Conservation (phyloP, 352 stramenopile genomes). For the Pythium oligandrum region DNA sequence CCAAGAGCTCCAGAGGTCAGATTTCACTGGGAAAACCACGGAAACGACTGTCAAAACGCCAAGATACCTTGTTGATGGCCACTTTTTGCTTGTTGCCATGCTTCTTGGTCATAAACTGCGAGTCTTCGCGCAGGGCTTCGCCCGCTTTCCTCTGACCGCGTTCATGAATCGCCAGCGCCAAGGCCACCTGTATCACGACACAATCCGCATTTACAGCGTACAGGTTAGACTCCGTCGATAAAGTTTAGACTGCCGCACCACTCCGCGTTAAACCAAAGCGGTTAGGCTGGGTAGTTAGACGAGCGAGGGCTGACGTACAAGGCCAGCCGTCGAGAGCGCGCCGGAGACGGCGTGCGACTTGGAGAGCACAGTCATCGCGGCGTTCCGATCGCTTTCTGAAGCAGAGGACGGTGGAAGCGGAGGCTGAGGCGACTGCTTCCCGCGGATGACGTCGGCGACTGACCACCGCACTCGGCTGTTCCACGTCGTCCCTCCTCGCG, state of each 20-base stretch:
- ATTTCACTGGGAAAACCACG: not conserved
- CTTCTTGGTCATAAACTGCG: slow-evolving; percentile 76
- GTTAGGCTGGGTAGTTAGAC: no score
- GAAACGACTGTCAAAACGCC: no score
- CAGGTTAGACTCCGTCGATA: not conserved
- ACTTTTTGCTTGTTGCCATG: slow-evolving; percentile 59
- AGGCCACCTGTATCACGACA: slow-evolving; percentile 28
- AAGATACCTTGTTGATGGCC: slow-evolving; percentile 50
- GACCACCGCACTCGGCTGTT: not conserved
- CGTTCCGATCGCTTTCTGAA: not conserved
- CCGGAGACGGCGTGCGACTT: slow-evolving; percentile 44
- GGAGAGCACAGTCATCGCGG: slow-evolving; percentile 50
- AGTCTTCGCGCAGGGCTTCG: slow-evolving; percentile 40
- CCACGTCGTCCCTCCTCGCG: no score
- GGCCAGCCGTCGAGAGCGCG: slow-evolving; percentile 30
- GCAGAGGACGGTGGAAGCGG: not conserved
- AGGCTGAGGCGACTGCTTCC: not conserved
- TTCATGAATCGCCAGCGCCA: slow-evolving; percentile 63
- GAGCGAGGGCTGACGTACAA: slow-evolving; percentile 22
- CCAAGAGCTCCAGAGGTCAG: not conserved
- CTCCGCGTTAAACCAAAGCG: not conserved
- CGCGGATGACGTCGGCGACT: not conserved
- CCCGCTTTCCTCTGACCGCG: slow-evolving; percentile 54
- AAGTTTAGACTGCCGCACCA: not conserved
- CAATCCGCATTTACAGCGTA: slow-evolving; percentile 1